These are phyloP conservation scores for Trichoderma cornu-damae DNA, from an alignment of 2,329 filamentous ascomycete genomes.

Conservation along the genomic window DNA sequence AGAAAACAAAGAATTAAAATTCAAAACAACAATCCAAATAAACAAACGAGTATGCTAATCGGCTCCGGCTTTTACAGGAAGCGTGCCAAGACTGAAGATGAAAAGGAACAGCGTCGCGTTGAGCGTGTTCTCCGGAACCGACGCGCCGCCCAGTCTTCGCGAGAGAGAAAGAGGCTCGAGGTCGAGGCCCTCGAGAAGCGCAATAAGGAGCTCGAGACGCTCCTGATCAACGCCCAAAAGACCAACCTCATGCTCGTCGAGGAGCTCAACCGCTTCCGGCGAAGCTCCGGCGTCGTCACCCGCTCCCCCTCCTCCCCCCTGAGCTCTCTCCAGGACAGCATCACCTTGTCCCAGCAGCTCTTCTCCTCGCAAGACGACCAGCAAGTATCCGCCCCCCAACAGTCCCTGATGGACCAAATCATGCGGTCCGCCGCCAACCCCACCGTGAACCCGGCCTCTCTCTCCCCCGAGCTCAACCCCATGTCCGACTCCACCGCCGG, in stretches of 20 bases:
- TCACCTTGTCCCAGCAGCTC: constrained; percentile 56
- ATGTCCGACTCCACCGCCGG: constrained; percentile 36
- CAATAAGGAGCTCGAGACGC: constrained; percentile 64
- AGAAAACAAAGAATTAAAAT: too few species aligned
- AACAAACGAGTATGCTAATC: constrained; percentile 24
- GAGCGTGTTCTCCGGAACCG: constrained; percentile 96
- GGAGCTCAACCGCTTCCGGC: constrained; percentile 46
- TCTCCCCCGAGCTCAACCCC: constrained; percentile 54
- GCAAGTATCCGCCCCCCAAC: constrained; percentile 25
- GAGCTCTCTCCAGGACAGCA: constrained; percentile 40
- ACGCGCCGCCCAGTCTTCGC: constrained; percentile 90
- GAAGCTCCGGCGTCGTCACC: constrained; percentile 39
- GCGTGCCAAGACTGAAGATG: constrained; percentile 96
- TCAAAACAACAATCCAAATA: too few species aligned
- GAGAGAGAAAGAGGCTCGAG: constrained; percentile 83
- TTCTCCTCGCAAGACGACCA: constrained; percentile 47
- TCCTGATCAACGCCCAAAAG: constrained; percentile 56
- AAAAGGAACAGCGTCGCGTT: constrained; percentile 96
- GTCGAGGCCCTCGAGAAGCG: constrained; percentile 78
- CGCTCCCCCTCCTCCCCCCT: constrained; percentile 39
- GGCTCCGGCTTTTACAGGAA: constrained; percentile 52
- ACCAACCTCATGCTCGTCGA: constrained; percentile 45
- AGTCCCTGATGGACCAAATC: constrained; percentile 41
- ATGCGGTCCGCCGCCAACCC: constrained; percentile 36
- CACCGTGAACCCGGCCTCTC: constrained; percentile 57